Conservation (phyloP, 257 asterid genomes). For the Leptodermis oblonga region DNA sequence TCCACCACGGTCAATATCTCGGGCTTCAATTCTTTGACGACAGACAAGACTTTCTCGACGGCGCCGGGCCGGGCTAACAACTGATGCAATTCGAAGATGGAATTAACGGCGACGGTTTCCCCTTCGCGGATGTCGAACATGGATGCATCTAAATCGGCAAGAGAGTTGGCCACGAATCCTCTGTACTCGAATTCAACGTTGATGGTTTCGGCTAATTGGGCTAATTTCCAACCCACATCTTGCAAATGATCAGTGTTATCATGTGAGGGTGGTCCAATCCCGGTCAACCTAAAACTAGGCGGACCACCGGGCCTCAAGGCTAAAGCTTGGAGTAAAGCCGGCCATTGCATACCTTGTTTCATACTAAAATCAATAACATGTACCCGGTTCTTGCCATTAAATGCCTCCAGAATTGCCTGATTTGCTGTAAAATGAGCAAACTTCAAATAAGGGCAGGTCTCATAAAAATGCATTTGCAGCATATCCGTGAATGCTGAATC, state of each 20-base stretch:
- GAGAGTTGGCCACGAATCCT: slow-evolving; percentile 58
- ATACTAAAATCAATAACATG: slow-evolving; percentile 85
- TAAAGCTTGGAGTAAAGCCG: slow-evolving; percentile 77
- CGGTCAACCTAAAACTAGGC: slow-evolving; percentile 72
- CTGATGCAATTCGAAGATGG: slow-evolving; percentile 77
- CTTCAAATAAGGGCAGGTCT: slow-evolving; percentile 78
- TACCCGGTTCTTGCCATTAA: slow-evolving; percentile 50
- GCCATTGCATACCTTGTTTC: slow-evolving; percentile 99
- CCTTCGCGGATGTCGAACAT: slow-evolving; percentile 66
- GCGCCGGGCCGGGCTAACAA: slow-evolving; percentile 64
- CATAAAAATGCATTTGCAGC: slow-evolving; percentile 83
- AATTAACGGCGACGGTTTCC: slow-evolving; percentile 76
- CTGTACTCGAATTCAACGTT: slow-evolving; percentile 69
- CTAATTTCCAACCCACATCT: slow-evolving; percentile 72
- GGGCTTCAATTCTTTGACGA: slow-evolving; percentile 59
- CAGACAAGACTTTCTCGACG: slow-evolving; percentile 48
- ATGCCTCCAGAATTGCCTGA: slow-evolving; percentile 85
- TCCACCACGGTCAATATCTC: slow-evolving; percentile 76
- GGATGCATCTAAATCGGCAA: slow-evolving; percentile 72
- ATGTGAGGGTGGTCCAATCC: slow-evolving; percentile 70
- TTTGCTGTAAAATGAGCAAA: slow-evolving; percentile 94
- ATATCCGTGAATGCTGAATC: slow-evolving; percentile 59
- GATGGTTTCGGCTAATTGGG: slow-evolving; percentile 62
- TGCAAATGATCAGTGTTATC: slow-evolving; percentile 67
- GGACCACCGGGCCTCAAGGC: slow-evolving; percentile 89